Conservation (phyloP, 108 stramenopile species). For the Aureococcus anophagefferens region DNA sequence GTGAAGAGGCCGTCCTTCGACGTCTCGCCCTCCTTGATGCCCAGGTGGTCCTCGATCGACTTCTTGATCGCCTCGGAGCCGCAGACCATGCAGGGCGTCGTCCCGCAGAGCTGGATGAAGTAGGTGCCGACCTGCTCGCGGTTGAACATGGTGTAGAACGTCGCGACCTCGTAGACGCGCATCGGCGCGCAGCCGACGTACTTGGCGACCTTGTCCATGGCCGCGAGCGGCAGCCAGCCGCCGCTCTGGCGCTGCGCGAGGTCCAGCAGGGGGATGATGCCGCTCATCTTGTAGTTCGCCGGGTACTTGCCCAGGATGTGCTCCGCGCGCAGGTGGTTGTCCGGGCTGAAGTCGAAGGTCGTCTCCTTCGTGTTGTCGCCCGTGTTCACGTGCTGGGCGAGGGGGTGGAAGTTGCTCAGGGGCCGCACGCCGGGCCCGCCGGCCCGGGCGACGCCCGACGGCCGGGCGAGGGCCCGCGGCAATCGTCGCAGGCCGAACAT, state of each 20-base stretch:
- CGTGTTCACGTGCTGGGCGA: slow-evolving; percentile 76
- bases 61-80: slow-evolving; percentile 95
- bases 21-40: slow-evolving; percentile 90
- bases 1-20: slow-evolving; percentile 94
- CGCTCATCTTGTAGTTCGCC: slow-evolving; percentile 92
- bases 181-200: slow-evolving; percentile 65
- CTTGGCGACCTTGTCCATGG: slow-evolving; percentile 98
- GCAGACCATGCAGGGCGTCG: slow-evolving; percentile 99
- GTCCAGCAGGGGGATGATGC: slow-evolving; percentile 37
- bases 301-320: slow-evolving; percentile 85
- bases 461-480: no score
- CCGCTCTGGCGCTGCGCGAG: slow-evolving; percentile 46
- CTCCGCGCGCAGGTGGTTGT: slow-evolving; percentile 85
- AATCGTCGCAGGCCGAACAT: no score
- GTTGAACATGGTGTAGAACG: slow-evolving; percentile 99
- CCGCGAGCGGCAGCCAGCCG: slow-evolving; percentile 94
- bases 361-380: slow-evolving; percentile 80
- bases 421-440: no score
- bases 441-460: no score
- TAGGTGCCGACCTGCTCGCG: slow-evolving; percentile 98
- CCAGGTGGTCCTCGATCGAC: slow-evolving; percentile 90
- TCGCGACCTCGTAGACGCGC: slow-evolving; percentile 84
- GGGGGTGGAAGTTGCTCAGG: not conserved
- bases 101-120: slow-evolving; percentile 99
- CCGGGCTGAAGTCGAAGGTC: slow-evolving; percentile 83